These are phyloP conservation scores for Cladobotryum protrusum DNA, from an alignment of 2,329 filamentous ascomycete genomes.

Conservation along the genomic window DNA sequence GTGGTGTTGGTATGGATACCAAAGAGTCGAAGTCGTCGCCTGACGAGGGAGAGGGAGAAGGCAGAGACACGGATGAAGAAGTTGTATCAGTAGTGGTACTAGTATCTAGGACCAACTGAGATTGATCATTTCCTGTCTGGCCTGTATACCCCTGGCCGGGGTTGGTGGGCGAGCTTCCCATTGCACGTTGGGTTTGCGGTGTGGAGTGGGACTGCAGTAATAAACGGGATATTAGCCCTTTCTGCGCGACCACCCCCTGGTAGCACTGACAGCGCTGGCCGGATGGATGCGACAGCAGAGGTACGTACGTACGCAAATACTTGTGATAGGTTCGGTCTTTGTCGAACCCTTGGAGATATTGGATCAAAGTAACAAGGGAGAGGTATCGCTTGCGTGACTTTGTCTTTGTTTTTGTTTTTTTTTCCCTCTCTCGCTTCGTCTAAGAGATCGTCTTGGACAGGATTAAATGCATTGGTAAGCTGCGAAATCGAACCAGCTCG, in stretches of 20 bases:
- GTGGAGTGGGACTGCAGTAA: conserved; percentile 5
- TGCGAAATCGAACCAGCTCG: no score
- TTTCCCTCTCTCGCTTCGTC: no score
- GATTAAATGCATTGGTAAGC: no score
- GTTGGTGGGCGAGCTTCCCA: conserved; percentile 9
- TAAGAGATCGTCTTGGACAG: no score
- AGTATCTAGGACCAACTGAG: neutral
- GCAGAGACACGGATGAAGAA: neutral
- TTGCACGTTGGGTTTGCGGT: conserved; percentile 9
- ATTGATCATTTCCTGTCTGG: conserved; percentile 1
- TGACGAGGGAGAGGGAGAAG: neutral
- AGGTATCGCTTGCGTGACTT: no score
- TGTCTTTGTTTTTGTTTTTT: no score
- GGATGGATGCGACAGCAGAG: conserved; percentile 2
- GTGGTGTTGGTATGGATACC: neutral
- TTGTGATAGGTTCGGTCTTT: no score
- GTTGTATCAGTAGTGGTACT: neutral
- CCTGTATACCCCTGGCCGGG: conserved; percentile 12
- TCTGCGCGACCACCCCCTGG: conserved; percentile 2
- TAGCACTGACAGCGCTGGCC: conserved; percentile 4
- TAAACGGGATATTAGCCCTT: conserved; percentile 10
- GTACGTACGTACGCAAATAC: neutral
- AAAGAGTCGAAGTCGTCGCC: neutral
- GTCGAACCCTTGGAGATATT: no score
- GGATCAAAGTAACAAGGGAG: no score